A percentile compares a stretch with the other conserved stretches of the same genome.
phyloP scores from a whole-genome alignment of 2,329 filamentous ascomycete species.

The Didymella segeticola region DNA sequence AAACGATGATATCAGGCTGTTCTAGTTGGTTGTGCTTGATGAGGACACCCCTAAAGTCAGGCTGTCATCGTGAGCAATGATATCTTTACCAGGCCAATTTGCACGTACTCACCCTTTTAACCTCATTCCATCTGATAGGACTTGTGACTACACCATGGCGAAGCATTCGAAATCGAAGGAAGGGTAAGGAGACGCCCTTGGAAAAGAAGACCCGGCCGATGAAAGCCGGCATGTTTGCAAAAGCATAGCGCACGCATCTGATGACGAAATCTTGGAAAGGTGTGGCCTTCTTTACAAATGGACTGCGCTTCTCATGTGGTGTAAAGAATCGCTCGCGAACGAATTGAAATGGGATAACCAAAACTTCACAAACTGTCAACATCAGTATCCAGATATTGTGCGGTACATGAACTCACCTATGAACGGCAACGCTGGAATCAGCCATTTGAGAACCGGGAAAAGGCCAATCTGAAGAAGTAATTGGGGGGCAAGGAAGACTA shows the following conservation, averaged over 20 bases:
- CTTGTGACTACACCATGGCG: slow-evolving; percentile 70
- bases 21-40: slow-evolving; percentile 66
- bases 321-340: slow-evolving; percentile 64
- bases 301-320: slow-evolving; percentile 55
- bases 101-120: slow-evolving; percentile 55
- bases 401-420: slow-evolving; percentile 59
- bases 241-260: slow-evolving; percentile 78
- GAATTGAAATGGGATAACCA: slow-evolving; percentile 66
- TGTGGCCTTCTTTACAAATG: slow-evolving; percentile 73
- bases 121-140: slow-evolving; percentile 70
- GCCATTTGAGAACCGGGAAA: slow-evolving; percentile 63
- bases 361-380: slow-evolving; percentile 53
- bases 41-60: slow-evolving; percentile 71
- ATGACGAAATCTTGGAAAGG: slow-evolving; percentile 80
- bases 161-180: slow-evolving; percentile 76
- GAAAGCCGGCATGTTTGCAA: slow-evolving; percentile 71
- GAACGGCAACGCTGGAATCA: slow-evolving; percentile 71
- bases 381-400: slow-evolving; percentile 29
- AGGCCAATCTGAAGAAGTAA: slow-evolving; percentile 72
- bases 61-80: slow-evolving; percentile 32
- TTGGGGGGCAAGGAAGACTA: slow-evolving; percentile 73
- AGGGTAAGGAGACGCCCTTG: slow-evolving; percentile 74
- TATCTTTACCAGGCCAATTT: not conserved
- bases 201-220: slow-evolving; percentile 81
- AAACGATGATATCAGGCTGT: slow-evolving; percentile 77